A percentile compares a stretch with the other conserved stretches of the same genome.
phyloP scores from a whole-genome alignment of 2,329 filamentous ascomycete species.

The Ilyonectria mors-panacis region DNA sequence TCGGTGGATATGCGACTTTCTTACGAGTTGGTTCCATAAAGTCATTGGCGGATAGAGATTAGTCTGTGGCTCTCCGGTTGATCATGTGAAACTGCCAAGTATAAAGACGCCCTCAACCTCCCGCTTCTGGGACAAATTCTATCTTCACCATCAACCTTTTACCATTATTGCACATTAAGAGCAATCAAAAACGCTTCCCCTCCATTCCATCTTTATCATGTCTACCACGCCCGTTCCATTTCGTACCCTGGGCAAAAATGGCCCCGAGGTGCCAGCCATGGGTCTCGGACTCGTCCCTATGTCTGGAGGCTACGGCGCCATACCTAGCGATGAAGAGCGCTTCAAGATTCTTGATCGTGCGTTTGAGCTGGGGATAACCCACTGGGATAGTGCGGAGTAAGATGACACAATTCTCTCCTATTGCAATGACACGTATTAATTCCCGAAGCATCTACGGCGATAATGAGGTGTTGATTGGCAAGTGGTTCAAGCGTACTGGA shows the following conservation, averaged over 20 bases:
- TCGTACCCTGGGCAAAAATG: conserved; percentile 61
- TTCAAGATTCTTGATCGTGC: conserved; percentile 64
- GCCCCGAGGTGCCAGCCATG: conserved; percentile 62
- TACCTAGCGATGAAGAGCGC: conserved; percentile 61
- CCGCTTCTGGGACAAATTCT: not conserved
- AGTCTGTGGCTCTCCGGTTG: too few species aligned
- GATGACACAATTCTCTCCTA: not conserved
- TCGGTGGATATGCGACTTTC: too few species aligned
- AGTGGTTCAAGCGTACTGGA: conserved; percentile 62
- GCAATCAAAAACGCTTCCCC: not conserved
- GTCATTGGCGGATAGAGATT: too few species aligned
- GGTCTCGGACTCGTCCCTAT: conserved; percentile 68
- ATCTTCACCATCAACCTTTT: not conserved
- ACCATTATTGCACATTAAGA: not conserved
- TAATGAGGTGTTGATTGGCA: conserved; percentile 61
- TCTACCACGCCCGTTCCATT: not conserved
- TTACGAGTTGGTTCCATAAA: too few species aligned
- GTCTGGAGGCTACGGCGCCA: conserved; percentile 35
- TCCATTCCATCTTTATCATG: not conserved
- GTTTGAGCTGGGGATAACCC: conserved; percentile 60
- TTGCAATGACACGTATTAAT: not conserved
- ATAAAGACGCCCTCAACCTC: too few species aligned
- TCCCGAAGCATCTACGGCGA: conserved; percentile 56
- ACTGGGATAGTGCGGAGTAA: conserved; percentile 63
- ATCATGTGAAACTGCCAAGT: too few species aligned